A percentile compares a stretch with the other conserved stretches of the same genome.
Evolutionary conservation across 164 flowering plant genomes (phyloP).

Genomic region (Litsea cubeba): DNA sequence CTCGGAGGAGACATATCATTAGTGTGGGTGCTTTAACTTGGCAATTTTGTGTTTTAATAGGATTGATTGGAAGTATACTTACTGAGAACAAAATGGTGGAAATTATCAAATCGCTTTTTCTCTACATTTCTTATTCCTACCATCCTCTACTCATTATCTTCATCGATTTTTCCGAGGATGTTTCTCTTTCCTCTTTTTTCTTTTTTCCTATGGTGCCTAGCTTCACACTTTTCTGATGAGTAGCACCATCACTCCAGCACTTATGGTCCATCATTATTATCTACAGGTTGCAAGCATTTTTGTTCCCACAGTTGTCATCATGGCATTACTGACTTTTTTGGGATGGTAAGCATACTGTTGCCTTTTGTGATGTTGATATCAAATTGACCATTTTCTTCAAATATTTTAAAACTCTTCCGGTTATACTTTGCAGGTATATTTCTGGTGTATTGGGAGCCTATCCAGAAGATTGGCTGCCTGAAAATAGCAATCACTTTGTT

Average conservation of each 20-base stretch:
- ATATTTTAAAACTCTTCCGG: background rate
- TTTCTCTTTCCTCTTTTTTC: too few species aligned
- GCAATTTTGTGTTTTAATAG: too few species aligned
- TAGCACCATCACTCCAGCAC: background rate
- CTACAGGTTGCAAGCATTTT: constrained; percentile 93
- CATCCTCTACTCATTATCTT: too few species aligned
- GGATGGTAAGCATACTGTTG: constrained; percentile 62
- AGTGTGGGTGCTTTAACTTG: too few species aligned
- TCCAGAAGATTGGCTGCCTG: constrained; percentile 82
- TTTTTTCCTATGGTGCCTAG: too few species aligned
- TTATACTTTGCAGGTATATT: constrained; percentile 52
- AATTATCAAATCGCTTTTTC: too few species aligned
- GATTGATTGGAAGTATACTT: too few species aligned
- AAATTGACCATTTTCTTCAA: constrained; percentile 2
- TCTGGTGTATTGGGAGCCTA: constrained; percentile 65
- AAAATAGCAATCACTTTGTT: constrained; percentile 81
- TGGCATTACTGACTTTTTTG: constrained; percentile 70
- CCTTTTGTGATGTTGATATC: background rate
- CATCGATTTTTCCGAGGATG: too few species aligned
- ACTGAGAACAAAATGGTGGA: too few species aligned
- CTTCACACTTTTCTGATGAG: background rate
- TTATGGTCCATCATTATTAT: constrained; percentile 2
- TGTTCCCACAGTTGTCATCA: constrained; percentile 75
- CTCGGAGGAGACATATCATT: too few species aligned
- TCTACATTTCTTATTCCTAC: too few species aligned